Percentiles rank a stretch among this genome's conserved stretches.
Conservation (phyloP, 2,329 filamentous ascomycete genomes). For the Fusarium citri region DNA sequence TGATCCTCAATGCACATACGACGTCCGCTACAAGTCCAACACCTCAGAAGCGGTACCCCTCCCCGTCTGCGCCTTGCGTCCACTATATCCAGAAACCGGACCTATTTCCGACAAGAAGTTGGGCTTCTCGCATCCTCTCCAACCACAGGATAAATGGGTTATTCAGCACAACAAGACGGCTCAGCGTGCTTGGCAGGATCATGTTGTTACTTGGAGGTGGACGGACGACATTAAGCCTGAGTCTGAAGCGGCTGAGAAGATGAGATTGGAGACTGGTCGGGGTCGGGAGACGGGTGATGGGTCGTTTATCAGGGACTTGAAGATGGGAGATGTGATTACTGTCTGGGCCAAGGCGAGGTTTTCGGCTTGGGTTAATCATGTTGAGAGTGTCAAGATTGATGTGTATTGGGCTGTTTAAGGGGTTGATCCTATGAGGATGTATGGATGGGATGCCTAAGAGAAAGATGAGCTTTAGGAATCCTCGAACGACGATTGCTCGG, state of each 20-base stretch:
- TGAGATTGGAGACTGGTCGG: slow-evolving; percentile 58
- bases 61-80: slow-evolving; percentile 52
- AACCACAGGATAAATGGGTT: slow-evolving; percentile 51
- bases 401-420: slow-evolving; percentile 67
- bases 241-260: slow-evolving; percentile 53
- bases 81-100: slow-evolving; percentile 51
- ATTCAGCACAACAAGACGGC: slow-evolving; percentile 63
- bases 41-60: slow-evolving; percentile 41
- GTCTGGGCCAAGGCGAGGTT: slow-evolving; percentile 71
- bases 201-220: slow-evolving; percentile 66
- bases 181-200: slow-evolving; percentile 48
- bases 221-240: slow-evolving; percentile 60
- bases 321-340: slow-evolving; percentile 70
- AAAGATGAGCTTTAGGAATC: background rate
- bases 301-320: slow-evolving; percentile 65
- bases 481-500: accelerated
- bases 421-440: background rate
- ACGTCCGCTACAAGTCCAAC: slow-evolving; percentile 44
- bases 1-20: slow-evolving; percentile 47
- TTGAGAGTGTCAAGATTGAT: slow-evolving; percentile 64
- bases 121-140: slow-evolving; percentile 54
- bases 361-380: slow-evolving; percentile 63
- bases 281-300: slow-evolving; percentile 64
- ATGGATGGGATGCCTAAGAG: background rate
- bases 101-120: slow-evolving; percentile 38